Percentiles rank a stretch among this genome's conserved stretches.
Evolutionary conservation across 2,329 filamentous ascomycete genomes (phyloP).

Genomic region (Xylaria polymorpha): DNA sequence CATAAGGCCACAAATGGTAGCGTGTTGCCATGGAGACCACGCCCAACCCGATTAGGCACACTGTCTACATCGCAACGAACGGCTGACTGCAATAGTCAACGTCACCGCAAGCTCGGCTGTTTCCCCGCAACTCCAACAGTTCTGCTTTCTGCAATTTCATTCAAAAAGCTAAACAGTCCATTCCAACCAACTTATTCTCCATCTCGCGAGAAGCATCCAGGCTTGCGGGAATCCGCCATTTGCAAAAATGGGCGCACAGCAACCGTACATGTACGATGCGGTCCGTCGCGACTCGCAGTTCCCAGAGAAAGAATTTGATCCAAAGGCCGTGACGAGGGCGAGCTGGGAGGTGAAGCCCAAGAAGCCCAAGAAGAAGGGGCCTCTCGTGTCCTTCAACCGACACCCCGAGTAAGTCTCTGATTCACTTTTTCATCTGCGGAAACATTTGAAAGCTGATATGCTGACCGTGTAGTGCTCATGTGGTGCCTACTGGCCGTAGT

Average conservation of each 20-base stretch:
- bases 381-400: slow-evolving; percentile 82
- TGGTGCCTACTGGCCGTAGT: slow-evolving; percentile 71
- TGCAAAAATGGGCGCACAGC: slow-evolving; percentile 47
- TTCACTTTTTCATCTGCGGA: slow-evolving; percentile 1
- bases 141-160: slow-evolving; percentile 23
- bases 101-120: slow-evolving; percentile 21
- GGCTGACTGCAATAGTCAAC: slow-evolving; percentile 14
- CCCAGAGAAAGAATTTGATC: slow-evolving; percentile 65
- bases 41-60: slow-evolving; percentile 27
- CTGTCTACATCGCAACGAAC: slow-evolving; percentile 26
- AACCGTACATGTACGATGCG: slow-evolving; percentile 50
- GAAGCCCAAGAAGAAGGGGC: slow-evolving; percentile 76
- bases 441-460: slow-evolving; percentile 20
- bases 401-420: slow-evolving; percentile 79
- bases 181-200: slow-evolving; percentile 25
- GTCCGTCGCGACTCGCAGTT: slow-evolving; percentile 43
- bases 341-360: slow-evolving; percentile 74
- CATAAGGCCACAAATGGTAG: slow-evolving; percentile 22
- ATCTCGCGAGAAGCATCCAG: slow-evolving; percentile 38
- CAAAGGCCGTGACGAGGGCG: slow-evolving; percentile 84
- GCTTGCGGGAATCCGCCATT: slow-evolving; percentile 39
- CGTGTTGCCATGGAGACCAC: slow-evolving; percentile 47
- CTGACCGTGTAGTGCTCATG: slow-evolving; percentile 62
- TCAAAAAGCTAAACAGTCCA: slow-evolving; percentile 28
- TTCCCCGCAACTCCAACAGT: slow-evolving; percentile 12